Percentiles rank a stretch among this genome's conserved stretches.
phyloP scores from a whole-genome alignment of 2,329 filamentous ascomycete genomes.

The Xylariales sp. region DNA sequence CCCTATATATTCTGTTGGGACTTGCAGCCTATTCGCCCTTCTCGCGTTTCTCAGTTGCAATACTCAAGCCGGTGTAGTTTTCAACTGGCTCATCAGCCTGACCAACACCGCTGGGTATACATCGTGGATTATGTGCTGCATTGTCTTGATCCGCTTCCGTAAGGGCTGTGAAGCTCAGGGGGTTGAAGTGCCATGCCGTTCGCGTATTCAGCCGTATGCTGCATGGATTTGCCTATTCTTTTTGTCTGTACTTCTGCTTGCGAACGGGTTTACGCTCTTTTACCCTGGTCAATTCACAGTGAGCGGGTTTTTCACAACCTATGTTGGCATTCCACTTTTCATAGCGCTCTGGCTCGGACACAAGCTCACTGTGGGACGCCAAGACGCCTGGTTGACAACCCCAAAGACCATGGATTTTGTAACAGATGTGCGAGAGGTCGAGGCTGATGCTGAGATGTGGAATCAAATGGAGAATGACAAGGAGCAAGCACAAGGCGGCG shows the following conservation, averaged over 20 bases:
- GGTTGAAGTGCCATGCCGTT: slow-evolving; percentile 61
- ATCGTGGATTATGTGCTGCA: slow-evolving; percentile 62
- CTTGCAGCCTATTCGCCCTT: slow-evolving; percentile 56
- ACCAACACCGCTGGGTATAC: slow-evolving; percentile 67
- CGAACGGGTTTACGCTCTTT: slow-evolving; percentile 71
- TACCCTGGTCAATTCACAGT: slow-evolving; percentile 45
- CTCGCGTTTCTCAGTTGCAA: slow-evolving; percentile 61
- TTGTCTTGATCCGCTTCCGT: slow-evolving; percentile 67
- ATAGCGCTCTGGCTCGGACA: slow-evolving; percentile 59
- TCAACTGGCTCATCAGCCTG: slow-evolving; percentile 43
- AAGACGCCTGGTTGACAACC: not conserved
- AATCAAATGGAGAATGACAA: too few relatives aligned
- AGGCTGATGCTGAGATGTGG: not conserved
- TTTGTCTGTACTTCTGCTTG: slow-evolving; percentile 62
- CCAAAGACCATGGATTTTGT: not conserved
- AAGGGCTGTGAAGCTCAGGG: slow-evolving; percentile 62
- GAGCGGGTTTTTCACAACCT: slow-evolving; percentile 59
- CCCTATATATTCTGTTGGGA: slow-evolving; percentile 52
- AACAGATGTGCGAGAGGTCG: not conserved
- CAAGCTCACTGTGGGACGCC: slow-evolving; percentile 43
- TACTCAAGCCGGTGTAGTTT: slow-evolving; percentile 38
- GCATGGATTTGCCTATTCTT: slow-evolving; percentile 60
- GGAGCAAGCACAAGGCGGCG: too few relatives aligned
- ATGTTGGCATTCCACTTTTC: slow-evolving; percentile 68
- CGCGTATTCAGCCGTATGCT: slow-evolving; percentile 62